These are phyloP conservation scores for Candida ortonii DNA, from an alignment of 805 yeast species.

Conservation along the genomic window DNA sequence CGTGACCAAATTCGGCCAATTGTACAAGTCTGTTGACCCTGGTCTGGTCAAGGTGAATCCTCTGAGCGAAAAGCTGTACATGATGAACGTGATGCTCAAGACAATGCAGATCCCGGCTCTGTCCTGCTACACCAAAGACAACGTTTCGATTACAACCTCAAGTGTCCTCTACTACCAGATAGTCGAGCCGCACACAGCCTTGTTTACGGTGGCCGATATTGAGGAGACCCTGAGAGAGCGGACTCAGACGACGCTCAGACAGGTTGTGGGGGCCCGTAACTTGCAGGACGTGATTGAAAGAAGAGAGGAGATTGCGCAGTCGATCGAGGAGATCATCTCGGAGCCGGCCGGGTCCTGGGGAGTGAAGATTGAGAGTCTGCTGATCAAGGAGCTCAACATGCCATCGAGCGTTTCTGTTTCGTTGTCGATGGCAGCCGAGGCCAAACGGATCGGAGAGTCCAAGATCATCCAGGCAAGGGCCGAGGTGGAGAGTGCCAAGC, in stretches of 20 bases:
- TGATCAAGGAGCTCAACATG: slow-evolving; percentile 62
- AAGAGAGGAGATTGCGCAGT: slow-evolving; percentile 65
- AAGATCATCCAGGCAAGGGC: slow-evolving; percentile 73
- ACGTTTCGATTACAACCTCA: slow-evolving; percentile 58
- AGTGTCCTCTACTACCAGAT: slow-evolving; percentile 68
- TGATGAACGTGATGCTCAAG: slow-evolving; percentile 53
- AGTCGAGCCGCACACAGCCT: slow-evolving; percentile 64
- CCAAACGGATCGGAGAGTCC: slow-evolving; percentile 71
- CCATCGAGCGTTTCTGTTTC: slow-evolving; percentile 56
- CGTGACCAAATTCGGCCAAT: slow-evolving; percentile 63
- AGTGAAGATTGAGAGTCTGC: slow-evolving; percentile 60
- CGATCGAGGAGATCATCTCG: slow-evolving; percentile 58
- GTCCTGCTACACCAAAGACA: slow-evolving; percentile 67
- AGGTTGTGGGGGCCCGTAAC: slow-evolving; percentile 62
- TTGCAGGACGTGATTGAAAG: slow-evolving; percentile 72
- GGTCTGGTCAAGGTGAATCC: slow-evolving; percentile 65
- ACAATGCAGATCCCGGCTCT: slow-evolving; percentile 67
- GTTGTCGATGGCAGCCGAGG: slow-evolving; percentile 71
- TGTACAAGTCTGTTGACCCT: slow-evolving; percentile 64
- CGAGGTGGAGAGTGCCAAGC: slow-evolving; percentile 71
- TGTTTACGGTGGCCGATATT: slow-evolving; percentile 53
- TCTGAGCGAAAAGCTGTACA: slow-evolving; percentile 53
- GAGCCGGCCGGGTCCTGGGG: slow-evolving; percentile 71
- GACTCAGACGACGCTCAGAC: slow-evolving; percentile 71
- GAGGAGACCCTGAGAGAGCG: slow-evolving; percentile 58